Conservation (phyloP, 306 rosid species). For the Dicorynia guianensis region DNA sequence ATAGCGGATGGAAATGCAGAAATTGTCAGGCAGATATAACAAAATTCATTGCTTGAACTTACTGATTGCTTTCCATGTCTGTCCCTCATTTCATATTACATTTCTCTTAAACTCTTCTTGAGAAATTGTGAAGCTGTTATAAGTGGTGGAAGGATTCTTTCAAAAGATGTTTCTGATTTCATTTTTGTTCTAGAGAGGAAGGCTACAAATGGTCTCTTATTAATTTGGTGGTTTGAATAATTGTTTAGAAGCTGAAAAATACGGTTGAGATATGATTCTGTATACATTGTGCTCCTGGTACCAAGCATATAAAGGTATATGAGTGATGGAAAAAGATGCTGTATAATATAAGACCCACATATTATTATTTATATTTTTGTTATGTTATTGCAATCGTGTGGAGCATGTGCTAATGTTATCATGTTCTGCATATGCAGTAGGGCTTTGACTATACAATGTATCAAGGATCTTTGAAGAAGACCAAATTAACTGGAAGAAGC, state of each 20-base stretch:
- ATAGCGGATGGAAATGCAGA: too few relatives aligned
- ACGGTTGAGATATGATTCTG: not conserved
- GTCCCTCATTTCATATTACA: not conserved
- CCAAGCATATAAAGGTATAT: not conserved
- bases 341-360: not conserved
- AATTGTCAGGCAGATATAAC: not conserved
- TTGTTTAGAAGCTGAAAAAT: constrained; percentile 16
- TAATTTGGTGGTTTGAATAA: not conserved
- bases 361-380: not conserved
- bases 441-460: constrained; percentile 28
- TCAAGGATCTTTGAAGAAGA: constrained; percentile 26
- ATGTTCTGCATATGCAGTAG: constrained; percentile 27
- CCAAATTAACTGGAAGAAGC: constrained; percentile 25
- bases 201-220: not conserved
- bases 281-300: not conserved
- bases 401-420: constrained; percentile 14
- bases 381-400: constrained; percentile 24
- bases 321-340: constrained; percentile 9
- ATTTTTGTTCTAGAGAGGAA: constrained; percentile 14
- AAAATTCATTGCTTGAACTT: not conserved
- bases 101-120: not conserved
- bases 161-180: not conserved
- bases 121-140: not conserved
- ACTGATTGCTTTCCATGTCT: not conserved
- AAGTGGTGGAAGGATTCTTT: not conserved